Evolutionary conservation across 306 rosid species (phyloP), one percentile per base, ranked within the genome.

Genomic region (Pachyrhizus erosus): DNA sequence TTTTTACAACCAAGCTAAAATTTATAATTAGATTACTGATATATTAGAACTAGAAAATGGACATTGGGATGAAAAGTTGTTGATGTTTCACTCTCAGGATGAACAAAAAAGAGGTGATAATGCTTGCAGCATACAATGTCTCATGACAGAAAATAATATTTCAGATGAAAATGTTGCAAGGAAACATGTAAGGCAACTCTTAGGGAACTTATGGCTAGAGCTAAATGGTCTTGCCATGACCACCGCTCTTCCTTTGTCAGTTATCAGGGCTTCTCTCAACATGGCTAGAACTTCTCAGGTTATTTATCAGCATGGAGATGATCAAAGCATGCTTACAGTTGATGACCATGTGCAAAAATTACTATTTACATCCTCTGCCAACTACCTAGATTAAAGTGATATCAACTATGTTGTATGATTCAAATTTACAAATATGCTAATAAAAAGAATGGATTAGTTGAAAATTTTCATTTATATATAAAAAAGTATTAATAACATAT

Each of bases 51-150:
- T 13, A 33, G 23, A 46, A 60, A 15, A 9, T 8, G 17, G 58
- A 54, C 15, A 1, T 20, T 49, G 18, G 17, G 24, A 62, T 29
- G 70, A 62, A 21, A 51, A 70, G 4, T 58, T 65, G 68, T 0
- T 76, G 2, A 60, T 64, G 76, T 21, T 70, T 73, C 7, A 52
- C 74, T 18, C 51, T 43, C 45, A 86, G 86, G 89, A 75, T 46
- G 91, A 88, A 80, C 87, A 79, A 42, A 73, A 85, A 73, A 80
- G 90, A 83, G 91, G 90, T 33, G 87, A 82, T 23, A 83, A 75
- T 65, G 87, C 83, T n/a, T 27, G 84, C 37, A 82, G 87, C 71
- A 85, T 88, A 27, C 76, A 85, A 18, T 85, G 87, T 46, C 34
- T 70, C n/a, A 84, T 84, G 88, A 62, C 5, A 18, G 82, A 87